Evolutionary conservation across 148 eudicot genomes (phyloP).

Genomic region (Euryodendron excelsum): DNA sequence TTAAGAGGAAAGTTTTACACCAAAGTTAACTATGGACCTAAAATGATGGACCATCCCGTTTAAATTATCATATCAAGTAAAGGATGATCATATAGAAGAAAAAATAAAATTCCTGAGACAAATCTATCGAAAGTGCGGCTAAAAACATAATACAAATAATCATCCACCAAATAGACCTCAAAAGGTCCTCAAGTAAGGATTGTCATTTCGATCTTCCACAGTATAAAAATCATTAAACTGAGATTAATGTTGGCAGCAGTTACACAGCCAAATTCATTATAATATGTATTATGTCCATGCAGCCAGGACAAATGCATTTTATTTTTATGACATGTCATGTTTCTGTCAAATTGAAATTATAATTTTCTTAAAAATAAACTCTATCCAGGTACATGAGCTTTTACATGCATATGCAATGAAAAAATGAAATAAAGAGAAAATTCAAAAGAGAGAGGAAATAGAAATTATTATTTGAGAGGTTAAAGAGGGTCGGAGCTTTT

Average conservation of each 20-base stretch:
- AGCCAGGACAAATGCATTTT: not conserved
- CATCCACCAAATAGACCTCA: not conserved
- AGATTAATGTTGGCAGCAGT: no score
- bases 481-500: not conserved
- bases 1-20: not conserved
- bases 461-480: not conserved
- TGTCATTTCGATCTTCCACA: not conserved
- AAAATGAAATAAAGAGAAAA: not conserved
- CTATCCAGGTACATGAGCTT: not conserved
- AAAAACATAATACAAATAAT: not conserved
- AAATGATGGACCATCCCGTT: not conserved
- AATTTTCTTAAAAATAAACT: no score
- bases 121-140: not conserved
- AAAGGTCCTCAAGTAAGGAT: not conserved
- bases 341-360: not conserved
- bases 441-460: not conserved
- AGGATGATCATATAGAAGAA: not conserved
- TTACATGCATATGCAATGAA: not conserved
- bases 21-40: not conserved
- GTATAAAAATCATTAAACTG: not conserved
- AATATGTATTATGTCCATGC: no score
- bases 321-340: conserved; percentile 1
- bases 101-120: not conserved
- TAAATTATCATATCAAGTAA: not conserved
- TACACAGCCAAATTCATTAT: no score